Base-by-base conservation (phyloP, 2,329 filamentous ascomycete genomes). In the Epichloe typhina region DNA sequence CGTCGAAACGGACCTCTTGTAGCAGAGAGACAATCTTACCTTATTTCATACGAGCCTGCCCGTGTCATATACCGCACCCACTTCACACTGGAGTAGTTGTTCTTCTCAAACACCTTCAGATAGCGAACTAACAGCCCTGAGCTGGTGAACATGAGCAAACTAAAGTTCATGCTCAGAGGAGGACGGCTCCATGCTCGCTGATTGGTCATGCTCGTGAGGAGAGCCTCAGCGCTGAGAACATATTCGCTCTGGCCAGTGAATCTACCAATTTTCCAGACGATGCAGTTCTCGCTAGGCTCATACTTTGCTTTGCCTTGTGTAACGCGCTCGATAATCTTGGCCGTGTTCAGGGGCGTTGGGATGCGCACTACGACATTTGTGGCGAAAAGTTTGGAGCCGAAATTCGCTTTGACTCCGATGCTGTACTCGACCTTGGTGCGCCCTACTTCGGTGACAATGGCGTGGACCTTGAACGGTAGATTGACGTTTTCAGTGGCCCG, bases 61-160 rank as follows among this genome's bases (percentile, higher is more conserved):
- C 91, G 82, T 17, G 93, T 98, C 93, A 98, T 97, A 69, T 98
- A 98, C 60, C 93, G 76, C 60, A 98, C 93, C 93, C 93, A 98
- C 69, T 98, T 98, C 46, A 98, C 93, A 64, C 89, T 95, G 55
- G 87, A 94, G 67, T 98, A 98, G 69, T 97, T 97, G 69, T 81
- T 93, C 82, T 98, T 98, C 73, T 98, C 93, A 72, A 98, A 98
- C 2, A 98, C 93, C 71, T 98, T 98, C 52, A 98, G 71, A 67
- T 98, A 98, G 47, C 94, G 76, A 52, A 98, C 93, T 56, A 98
- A 65, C 63, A 98, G 66, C 0, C 93, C 93, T 1, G 86, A 94
- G 64, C 88, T 95, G 19, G 93, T 98, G 65, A 98, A 98, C 94
- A 98, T 98, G 61, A 98, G 76, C 61, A 98, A 69, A 56, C 86